These are phyloP conservation scores for Mycosphaerella arachidis DNA, from an alignment of 2,329 filamentous ascomycete genomes.

Conservation along the genomic window DNA sequence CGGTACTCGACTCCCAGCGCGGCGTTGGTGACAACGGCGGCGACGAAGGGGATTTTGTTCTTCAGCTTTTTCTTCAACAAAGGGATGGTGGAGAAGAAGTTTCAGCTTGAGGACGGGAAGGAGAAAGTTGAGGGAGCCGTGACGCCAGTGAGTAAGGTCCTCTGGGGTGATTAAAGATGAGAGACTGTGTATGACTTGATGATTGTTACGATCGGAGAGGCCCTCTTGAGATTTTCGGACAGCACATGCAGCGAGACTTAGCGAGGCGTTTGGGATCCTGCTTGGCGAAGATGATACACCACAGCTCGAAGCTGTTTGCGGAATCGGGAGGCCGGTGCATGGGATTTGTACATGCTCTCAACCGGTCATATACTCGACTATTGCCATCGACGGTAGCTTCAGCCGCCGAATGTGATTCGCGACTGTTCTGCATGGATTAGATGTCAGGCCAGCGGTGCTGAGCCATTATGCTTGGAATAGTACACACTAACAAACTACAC, in stretches of 20 bases:
- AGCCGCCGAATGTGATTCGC: too few species aligned
- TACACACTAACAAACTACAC: conserved; percentile 1
- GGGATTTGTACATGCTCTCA: not conserved
- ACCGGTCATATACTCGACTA: not conserved
- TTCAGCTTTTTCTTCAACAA: conserved; percentile 24
- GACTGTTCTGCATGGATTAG: too few species aligned
- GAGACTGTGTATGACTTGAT: not conserved
- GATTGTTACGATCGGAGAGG: not conserved
- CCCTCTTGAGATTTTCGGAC: not conserved
- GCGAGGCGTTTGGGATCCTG: not conserved
- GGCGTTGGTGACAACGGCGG: conserved; percentile 20
- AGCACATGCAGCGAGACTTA: not conserved
- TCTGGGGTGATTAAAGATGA: conserved; percentile 21
- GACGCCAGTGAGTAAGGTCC: conserved; percentile 18
- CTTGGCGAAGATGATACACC: not conserved
- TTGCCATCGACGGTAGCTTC: too few species aligned
- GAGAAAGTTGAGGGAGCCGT: conserved; percentile 13
- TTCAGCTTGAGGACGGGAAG: conserved; percentile 13
- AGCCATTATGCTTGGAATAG: not conserved
- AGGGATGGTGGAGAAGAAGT: conserved; percentile 21
- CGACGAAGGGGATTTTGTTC: conserved; percentile 22
- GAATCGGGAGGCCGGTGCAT: not conserved
- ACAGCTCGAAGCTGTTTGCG: not conserved
- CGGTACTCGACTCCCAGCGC: conserved; percentile 16
- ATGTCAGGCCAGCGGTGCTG: not conserved